These are phyloP conservation scores for Diaporthe citri DNA, from an alignment of 2,329 filamentous ascomycete genomes.

Conservation along the genomic window DNA sequence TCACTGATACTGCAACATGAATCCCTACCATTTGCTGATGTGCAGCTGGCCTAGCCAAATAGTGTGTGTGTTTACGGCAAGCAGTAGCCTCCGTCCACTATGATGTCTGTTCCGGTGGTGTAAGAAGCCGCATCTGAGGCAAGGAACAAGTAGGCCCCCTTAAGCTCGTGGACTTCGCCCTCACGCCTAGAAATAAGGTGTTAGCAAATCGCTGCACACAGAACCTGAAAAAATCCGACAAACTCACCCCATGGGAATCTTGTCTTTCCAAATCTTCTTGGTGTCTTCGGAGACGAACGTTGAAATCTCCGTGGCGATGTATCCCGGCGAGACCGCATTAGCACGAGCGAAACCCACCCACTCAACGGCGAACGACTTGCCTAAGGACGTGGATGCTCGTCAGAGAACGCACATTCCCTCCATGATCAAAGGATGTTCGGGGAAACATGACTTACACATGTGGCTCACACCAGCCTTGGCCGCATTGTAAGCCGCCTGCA, in stretches of 20 bases:
- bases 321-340: slow-evolving; percentile 81
- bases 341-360: slow-evolving; percentile 81
- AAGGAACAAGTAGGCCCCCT: slow-evolving; percentile 85
- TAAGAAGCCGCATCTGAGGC: slow-evolving; percentile 87
- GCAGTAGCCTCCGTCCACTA: slow-evolving; percentile 82
- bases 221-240: slow-evolving; percentile 43
- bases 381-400: background rate
- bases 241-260: slow-evolving; percentile 79
- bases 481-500: slow-evolving; percentile 79
- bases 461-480: slow-evolving; percentile 74
- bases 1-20: background rate
- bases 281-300: slow-evolving; percentile 74
- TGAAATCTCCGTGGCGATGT: slow-evolving; percentile 80
- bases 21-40: background rate
- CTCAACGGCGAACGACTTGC: slow-evolving; percentile 79
- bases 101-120: slow-evolving; percentile 80
- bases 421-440: too few species aligned
- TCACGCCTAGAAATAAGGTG: slow-evolving; percentile 61
- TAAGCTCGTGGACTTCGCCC: slow-evolving; percentile 79
- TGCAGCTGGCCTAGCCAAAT: too few species aligned
- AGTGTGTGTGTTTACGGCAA: slow-evolving; percentile 54
- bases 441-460: slow-evolving; percentile 3
- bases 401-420: background rate
- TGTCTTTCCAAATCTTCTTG: slow-evolving; percentile 80
- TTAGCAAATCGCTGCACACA: slow-evolving; percentile 48